These are phyloP conservation scores for Diaporthe destruens DNA, from an alignment of 2,329 filamentous ascomycete species.

Conservation along the genomic window DNA sequence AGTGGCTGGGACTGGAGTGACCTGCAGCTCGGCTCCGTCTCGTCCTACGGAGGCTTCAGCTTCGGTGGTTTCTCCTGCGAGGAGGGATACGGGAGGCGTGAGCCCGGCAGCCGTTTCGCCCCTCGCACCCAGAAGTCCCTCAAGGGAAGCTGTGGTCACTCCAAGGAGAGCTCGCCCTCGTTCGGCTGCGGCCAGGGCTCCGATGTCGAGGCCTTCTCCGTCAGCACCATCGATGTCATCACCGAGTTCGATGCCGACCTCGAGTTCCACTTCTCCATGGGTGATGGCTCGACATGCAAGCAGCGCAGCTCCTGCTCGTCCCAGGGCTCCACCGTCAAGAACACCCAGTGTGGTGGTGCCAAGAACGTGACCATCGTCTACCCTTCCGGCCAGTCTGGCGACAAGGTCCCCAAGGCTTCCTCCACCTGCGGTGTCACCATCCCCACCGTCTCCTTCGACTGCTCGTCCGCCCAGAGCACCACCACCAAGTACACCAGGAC, in stretches of 20 bases:
- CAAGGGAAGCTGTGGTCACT: conserved; percentile 63
- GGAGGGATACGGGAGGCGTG: conserved; percentile 69
- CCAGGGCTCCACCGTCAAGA: conserved; percentile 78
- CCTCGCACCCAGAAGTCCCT: conserved; percentile 72
- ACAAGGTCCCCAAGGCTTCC: conserved; percentile 56
- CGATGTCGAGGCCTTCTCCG: conserved; percentile 70
- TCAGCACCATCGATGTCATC: conserved; percentile 79
- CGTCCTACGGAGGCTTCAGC: conserved; percentile 76
- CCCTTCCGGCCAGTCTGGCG: conserved; percentile 67
- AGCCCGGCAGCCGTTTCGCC: conserved; percentile 56
- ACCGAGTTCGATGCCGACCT: conserved; percentile 82
- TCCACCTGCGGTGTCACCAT: conserved; percentile 77
- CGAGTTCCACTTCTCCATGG: conserved; percentile 90
- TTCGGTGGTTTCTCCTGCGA: conserved; percentile 81
- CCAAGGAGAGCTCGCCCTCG: conserved; percentile 64
- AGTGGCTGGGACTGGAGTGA: conserved; percentile 79
- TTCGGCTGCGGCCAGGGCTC: conserved; percentile 66
- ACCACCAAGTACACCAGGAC: conserved; percentile 45
- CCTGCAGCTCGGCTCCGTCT: conserved; percentile 72
- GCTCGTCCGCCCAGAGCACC: conserved; percentile 56
- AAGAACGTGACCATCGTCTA: conserved; percentile 81
- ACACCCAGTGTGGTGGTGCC: conserved; percentile 93
- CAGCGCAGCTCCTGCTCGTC: conserved; percentile 77
- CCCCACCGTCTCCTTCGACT: conserved; percentile 82
- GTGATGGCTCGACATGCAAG: conserved; percentile 84